Evolutionary conservation across 2,329 filamentous ascomycete species (phyloP).

Genomic region (Parascedosporium putredinis): DNA sequence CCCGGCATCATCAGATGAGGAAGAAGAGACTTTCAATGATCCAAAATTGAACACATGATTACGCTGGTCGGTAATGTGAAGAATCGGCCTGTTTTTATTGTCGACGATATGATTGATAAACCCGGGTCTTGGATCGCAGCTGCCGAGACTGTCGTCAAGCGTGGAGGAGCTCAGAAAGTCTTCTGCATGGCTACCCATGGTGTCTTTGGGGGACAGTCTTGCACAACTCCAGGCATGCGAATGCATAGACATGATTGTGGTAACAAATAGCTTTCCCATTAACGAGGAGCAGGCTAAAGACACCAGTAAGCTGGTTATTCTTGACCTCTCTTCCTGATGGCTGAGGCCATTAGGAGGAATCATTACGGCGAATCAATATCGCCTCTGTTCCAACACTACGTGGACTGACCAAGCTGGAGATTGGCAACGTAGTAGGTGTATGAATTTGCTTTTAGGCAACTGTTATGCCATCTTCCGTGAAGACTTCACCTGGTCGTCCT

Average conservation of each 20-base stretch:
- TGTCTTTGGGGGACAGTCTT: slow-evolving; percentile 82
- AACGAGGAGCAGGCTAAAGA: slow-evolving; percentile 58
- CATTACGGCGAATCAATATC: slow-evolving; percentile 86
- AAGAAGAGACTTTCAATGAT: slow-evolving; percentile 79
- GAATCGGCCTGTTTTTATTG: slow-evolving; percentile 79
- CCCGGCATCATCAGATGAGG: slow-evolving; percentile 75
- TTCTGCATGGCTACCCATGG: slow-evolving; percentile 98
- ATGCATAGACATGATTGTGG: slow-evolving; percentile 86
- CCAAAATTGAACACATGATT: slow-evolving; percentile 86
- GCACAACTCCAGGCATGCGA: slow-evolving; percentile 85
- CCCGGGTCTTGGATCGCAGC: slow-evolving; percentile 94
- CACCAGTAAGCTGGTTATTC: slow-evolving; percentile 73
- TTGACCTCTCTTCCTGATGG: slow-evolving; percentile 82
- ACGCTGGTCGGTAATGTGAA: slow-evolving; percentile 94
- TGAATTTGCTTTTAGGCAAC: neutral
- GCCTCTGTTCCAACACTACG: slow-evolving; percentile 53
- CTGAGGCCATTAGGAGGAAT: slow-evolving; percentile 89
- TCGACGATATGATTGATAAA: slow-evolving; percentile 99
- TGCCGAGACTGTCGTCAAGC: slow-evolving; percentile 91
- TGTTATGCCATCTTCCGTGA: neutral
- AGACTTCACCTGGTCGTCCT: neutral
- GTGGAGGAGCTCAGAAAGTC: slow-evolving; percentile 81
- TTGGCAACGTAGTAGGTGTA: too few relatives aligned
- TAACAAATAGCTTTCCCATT: slow-evolving; percentile 96
- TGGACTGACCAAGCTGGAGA: neutral